These are phyloP conservation scores for Xylaria intraflava DNA, from an alignment of 495 filamentous ascomycete species.

Conservation along the genomic window DNA sequence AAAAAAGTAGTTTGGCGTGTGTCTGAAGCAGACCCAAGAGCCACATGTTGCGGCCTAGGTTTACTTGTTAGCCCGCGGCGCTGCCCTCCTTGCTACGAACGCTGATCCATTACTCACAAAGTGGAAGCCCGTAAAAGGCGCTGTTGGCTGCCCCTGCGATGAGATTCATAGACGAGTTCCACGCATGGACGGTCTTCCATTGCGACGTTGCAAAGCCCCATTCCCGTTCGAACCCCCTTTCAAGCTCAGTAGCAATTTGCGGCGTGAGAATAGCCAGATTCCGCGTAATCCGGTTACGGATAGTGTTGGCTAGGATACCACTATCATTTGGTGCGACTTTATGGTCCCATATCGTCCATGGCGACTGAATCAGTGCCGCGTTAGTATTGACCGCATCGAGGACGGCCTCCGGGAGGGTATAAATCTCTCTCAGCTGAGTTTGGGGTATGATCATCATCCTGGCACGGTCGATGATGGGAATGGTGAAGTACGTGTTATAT, in stretches of 20 bases:
- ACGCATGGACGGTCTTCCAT: not conserved
- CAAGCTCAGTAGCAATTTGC: not conserved
- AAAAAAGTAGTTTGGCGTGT: not conserved
- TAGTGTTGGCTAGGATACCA: not conserved
- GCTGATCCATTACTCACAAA: not conserved
- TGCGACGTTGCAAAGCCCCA: no score
- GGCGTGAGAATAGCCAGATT: not conserved
- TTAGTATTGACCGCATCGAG: not conserved
- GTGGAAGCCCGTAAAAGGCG: not conserved
- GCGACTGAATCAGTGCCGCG: not conserved
- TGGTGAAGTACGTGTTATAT: not conserved
- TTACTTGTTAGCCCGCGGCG: not conserved
- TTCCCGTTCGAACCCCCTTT: not conserved
- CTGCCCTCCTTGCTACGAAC: not conserved
- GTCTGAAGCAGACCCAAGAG: not conserved
- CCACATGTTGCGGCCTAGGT: not conserved
- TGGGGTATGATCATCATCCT: not conserved
- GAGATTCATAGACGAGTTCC: not conserved
- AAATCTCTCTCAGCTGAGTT: not conserved
- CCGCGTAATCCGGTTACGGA: not conserved
- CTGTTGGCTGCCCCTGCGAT: not conserved
- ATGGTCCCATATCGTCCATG: not conserved
- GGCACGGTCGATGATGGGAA: not conserved
- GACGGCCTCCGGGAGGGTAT: not conserved
- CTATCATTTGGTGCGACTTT: not conserved